Percentiles rank a stretch among this genome's conserved stretches.
These are phyloP conservation scores for Agastache rugosa DNA, from an alignment of 257 asterid genomes.

Conservation along the genomic window DNA sequence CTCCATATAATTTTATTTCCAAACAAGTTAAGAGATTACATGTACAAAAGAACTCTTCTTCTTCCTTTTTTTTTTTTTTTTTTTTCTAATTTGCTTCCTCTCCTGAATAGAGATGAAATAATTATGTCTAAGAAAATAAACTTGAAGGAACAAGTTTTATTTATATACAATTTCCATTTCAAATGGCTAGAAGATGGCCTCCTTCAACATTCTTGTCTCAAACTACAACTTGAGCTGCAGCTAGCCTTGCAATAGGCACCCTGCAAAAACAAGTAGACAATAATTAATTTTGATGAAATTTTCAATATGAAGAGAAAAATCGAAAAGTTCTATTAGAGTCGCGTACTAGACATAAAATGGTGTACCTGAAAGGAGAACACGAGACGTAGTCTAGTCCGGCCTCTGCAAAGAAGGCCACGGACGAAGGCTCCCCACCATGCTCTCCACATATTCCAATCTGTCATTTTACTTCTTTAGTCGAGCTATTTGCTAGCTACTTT, in stretches of 20 bases:
- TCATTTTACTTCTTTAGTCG: neutral
- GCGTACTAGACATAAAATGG: neutral
- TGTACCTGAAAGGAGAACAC: conserved; percentile 95
- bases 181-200: neutral
- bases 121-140: conserved; percentile 16
- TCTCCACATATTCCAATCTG: conserved; percentile 97
- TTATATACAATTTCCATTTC: conserved; percentile 37
- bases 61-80: no score
- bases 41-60: no score
- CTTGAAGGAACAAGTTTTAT: conserved; percentile 14
- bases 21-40: no score
- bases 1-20: no score
- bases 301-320: neutral
- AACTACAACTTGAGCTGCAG: conserved; percentile 90
- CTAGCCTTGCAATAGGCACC: conserved; percentile 98
- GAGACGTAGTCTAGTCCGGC: conserved; percentile 94
- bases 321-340: neutral
- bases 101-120: neutral
- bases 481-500: neutral
- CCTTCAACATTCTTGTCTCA: conserved; percentile 36
- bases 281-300: neutral
- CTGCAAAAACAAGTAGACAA: conserved; percentile 38
- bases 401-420: conserved; percentile 88
- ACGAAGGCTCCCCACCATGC: conserved; percentile 98
- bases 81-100: neutral